Base-by-base conservation (phyloP, 306 rosid genomes). In the Mimosa bimucronata region DNA sequence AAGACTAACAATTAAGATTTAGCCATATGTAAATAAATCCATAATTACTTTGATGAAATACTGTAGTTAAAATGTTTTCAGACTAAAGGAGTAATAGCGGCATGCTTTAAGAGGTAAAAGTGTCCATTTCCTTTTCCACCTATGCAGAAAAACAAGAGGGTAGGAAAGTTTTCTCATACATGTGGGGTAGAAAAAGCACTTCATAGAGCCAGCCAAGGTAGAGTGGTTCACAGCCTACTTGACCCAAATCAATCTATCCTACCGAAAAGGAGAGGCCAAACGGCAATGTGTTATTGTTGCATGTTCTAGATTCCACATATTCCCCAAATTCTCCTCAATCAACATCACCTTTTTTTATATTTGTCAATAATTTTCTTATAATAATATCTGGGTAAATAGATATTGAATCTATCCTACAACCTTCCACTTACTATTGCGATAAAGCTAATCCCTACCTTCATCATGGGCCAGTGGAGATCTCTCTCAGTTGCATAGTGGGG, bases 101-200 rank as follows among this genome's bases (percentile, higher is more conserved):
- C 73, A 57, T 2, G 70, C 60, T 73, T 34, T n/a, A 81, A 45
- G 66, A 68, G 69, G 46, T 38, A 21, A 25, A 40, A 48, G 15
- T 58, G 9, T 44, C 40, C 53, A 57, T 64, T 38, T 38, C 28
- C 29, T 58, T 66, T 13, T 79, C 52, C 50, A 30, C 72, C 50
- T 25, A 52, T 29, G 50, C 60, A 79, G 64, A 76, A 69, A 66
- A 82, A 86, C 77, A 53, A 62, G 67, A 40, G 75, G 85, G 81
- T 44, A 55, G 79, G 77, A 58, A 65, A 75, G 34, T 66, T 25
- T 74, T 85, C 30, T 72, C 65, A 79, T 34, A 70, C 21, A 79
- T 68, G 87, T 88, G 94, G 94, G 97, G 88, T 73, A 84, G 84
- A 68, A 85, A 85, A 88, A 88, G 87, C 97, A 92, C 92, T 90